These are phyloP conservation scores for Sistotremastrum suecicum DNA, from an alignment of 768 basidiomycete genomes.

Conservation along the genomic window DNA sequence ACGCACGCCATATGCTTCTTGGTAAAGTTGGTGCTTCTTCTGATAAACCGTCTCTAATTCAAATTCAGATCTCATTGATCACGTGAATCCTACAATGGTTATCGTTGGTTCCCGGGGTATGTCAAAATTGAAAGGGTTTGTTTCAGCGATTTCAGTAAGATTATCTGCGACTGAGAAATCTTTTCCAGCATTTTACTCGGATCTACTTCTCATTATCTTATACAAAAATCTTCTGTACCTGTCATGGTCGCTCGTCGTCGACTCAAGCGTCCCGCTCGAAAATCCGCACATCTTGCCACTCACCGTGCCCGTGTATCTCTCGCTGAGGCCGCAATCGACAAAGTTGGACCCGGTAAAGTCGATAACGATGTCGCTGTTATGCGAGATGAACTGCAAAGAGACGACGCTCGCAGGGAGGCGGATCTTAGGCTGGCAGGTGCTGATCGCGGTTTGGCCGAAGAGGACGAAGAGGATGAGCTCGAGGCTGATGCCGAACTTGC, in stretches of 20 bases:
- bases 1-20: conserved; percentile 76
- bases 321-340: conserved; percentile 76
- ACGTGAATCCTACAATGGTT: conserved; percentile 76
- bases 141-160: conserved; percentile 3
- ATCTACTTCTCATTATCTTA: conserved; percentile 89
- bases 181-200: conserved; percentile 69
- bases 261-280: conserved; percentile 75
- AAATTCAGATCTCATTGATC: conserved; percentile 63
- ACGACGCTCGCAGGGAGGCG: conserved; percentile 30
- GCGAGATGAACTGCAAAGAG: conserved; percentile 62
- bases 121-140: conserved; percentile 75
- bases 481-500: conserved; percentile 15
- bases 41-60: not conserved
- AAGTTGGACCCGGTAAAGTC: conserved; percentile 64
- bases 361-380: conserved; percentile 75
- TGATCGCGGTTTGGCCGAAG: conserved; percentile 6
- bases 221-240: conserved; percentile 81
- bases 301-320: conserved; percentile 76
- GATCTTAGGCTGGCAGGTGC: conserved; percentile 8
- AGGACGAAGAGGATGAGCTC: conserved; percentile 11
- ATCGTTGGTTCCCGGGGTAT: conserved; percentile 93
- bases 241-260: conserved; percentile 94
- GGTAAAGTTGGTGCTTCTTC: conserved; percentile 24
- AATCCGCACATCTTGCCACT: conserved; percentile 65
- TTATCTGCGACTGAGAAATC: conserved; percentile 1